Base-by-base conservation (phyloP, 2,329 filamentous ascomycete genomes). In the Colletotrichum viniferum region DNA sequence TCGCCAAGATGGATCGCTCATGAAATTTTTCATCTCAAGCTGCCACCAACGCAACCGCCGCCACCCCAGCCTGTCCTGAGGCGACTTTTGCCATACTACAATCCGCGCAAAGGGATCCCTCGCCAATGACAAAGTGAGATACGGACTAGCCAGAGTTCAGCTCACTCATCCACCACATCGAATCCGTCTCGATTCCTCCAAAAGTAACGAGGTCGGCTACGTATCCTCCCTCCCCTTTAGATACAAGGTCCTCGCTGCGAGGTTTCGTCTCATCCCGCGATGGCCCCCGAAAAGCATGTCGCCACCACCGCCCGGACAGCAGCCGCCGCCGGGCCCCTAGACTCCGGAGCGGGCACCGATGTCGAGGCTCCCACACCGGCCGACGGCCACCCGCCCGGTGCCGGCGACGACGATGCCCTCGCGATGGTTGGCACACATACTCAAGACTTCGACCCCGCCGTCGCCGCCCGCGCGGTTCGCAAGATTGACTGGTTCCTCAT, bases 401-500 rank as follows among this genome's bases (percentile, higher is more conserved):
- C 36, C 64, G 75, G 69, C 30, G 56, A 71, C 34, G 91, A 92
- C 81, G 85, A 89, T 21, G 90, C 90, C 4, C 85, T 92, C 69
- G 87, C 86, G 10, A 86, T 94, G 73, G 91, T 93, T 4, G 90
- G 92, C 28, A 90, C 92, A 74, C 85, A 88, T 77, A 84, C 85
- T 5, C 88, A 89, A 76, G 80, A 82, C 5, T 86, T 92, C 60
- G 92, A 94, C 78, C 88, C 90, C 0, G 84, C 81, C 0, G 82
- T 91, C 1, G 89, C 89, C 73, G 87, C 85, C 21, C 87, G 89
- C 62, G 92, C 93, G 10, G 83, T 94, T 28, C 86, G 90, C 63
- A 94, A 94, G 84, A 93, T 94, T 67, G 93, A 94, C 79, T 83
- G 86, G 77, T 92, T 92, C 77, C 83, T 94, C 61, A 93, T 94